Conservation (phyloP, 2,329 filamentous ascomycete genomes). For the Monosporascus sp. region DNA sequence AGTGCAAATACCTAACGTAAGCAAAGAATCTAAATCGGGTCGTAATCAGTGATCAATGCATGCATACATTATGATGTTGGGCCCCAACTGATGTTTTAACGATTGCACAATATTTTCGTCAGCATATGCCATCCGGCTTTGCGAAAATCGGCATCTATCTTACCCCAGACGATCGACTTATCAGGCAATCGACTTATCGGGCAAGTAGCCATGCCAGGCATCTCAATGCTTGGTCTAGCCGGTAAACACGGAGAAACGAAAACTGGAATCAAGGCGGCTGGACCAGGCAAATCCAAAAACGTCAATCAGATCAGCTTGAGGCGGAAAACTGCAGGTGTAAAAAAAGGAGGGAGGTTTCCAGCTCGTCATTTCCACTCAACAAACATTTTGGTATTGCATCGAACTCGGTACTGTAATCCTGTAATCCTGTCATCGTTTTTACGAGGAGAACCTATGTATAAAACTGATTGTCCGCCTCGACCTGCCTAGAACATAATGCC, state of each 20-base stretch:
- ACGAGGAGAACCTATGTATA: too few species aligned
- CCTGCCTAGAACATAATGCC: too few species aligned
- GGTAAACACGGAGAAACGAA: too few species aligned
- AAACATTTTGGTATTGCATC: too few species aligned
- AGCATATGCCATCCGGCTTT: not conserved
- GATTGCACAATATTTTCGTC: slow-evolving; percentile 19
- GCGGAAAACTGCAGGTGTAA: not conserved
- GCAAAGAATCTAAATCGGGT: too few species aligned
- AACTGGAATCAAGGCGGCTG: too few species aligned
- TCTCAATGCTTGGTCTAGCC: too few species aligned
- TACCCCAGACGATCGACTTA: not conserved
- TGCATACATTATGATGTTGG: not conserved
- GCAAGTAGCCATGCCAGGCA: too few species aligned
- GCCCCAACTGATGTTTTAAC: slow-evolving; percentile 9
- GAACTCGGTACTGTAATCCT: not conserved
- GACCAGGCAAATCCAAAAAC: not conserved
- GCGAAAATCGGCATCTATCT: not conserved
- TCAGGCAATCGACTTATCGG: not conserved
- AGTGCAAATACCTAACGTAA: too few species aligned
- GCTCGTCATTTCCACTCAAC: too few species aligned
- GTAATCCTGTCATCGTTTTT: not conserved
- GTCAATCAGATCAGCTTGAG: not conserved
- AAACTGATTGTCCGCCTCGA: too few species aligned
- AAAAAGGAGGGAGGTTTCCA: too few species aligned
- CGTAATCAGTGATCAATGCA: not conserved